Percentiles rank a stretch among this genome's conserved stretches.
These are phyloP conservation scores for Backusella liffmaniae DNA, from an alignment of 192 early-diverging fungal species.

Conservation along the genomic window DNA sequence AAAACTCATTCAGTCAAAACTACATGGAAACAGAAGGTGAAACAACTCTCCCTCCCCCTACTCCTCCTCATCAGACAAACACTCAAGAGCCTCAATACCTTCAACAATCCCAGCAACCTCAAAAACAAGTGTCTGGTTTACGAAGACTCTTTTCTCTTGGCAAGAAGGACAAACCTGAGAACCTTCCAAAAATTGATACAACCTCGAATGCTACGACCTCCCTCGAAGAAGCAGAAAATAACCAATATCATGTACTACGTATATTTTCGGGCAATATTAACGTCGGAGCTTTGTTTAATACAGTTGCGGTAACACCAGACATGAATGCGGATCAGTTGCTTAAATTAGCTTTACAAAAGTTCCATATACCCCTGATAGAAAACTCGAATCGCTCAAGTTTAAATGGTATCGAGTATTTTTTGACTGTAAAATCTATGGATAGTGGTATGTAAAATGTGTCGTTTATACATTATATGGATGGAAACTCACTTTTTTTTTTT, in stretches of 20 bases:
- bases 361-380: slow-evolving; percentile 49
- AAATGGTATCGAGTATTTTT: slow-evolving; percentile 42
- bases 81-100: slow-evolving; percentile 15
- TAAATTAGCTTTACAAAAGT: slow-evolving; percentile 50
- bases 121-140: slow-evolving; percentile 6
- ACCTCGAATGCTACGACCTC: background rate
- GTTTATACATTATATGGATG: background rate
- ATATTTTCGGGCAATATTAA: slow-evolving; percentile 61
- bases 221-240: slow-evolving; percentile 14
- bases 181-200: background rate
- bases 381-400: slow-evolving; percentile 24
- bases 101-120: slow-evolving; percentile 13
- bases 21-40: background rate
- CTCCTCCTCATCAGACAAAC: background rate
- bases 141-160: slow-evolving; percentile 18
- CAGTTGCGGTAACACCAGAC: slow-evolving; percentile 42
- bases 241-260: slow-evolving; percentile 45
- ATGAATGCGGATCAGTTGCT: slow-evolving; percentile 50
- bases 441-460: slow-evolving; percentile 37
- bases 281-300: slow-evolving; percentile 53
- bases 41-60: background rate
- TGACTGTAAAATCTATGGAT: slow-evolving; percentile 51
- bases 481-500: background rate
- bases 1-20: background rate
- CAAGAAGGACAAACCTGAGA: slow-evolving; percentile 11